Evolutionary conservation across 2,329 filamentous ascomycete genomes (phyloP).

Genomic region (Xylaria sp.): DNA sequence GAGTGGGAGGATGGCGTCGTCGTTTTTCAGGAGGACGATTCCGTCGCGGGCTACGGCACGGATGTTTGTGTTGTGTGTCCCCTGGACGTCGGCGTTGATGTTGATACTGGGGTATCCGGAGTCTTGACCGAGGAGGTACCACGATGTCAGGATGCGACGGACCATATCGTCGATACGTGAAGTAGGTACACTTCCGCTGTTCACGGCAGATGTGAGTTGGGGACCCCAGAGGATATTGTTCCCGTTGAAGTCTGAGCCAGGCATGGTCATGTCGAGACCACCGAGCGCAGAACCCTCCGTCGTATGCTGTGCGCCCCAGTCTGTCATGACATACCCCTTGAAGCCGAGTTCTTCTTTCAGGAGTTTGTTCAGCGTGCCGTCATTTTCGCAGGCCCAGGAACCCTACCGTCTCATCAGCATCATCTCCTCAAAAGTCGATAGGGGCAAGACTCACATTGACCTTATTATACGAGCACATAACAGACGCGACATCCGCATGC

Average conservation of each 20-base stretch:
- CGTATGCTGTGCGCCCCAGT: constrained; percentile 74
- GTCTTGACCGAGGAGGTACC: constrained; percentile 54
- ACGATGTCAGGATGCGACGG: constrained; percentile 57
- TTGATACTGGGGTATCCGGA: constrained; percentile 47
- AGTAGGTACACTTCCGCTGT: constrained; percentile 52
- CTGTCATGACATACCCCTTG: constrained; percentile 52
- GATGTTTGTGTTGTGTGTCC: constrained; percentile 59
- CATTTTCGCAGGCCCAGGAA: constrained; percentile 62
- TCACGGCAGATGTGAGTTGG: constrained; percentile 47
- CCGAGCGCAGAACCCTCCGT: constrained; percentile 60
- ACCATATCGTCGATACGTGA: constrained; percentile 63
- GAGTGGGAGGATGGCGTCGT: constrained; percentile 50
- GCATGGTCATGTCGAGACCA: constrained; percentile 79
- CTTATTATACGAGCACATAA: constrained; percentile 72
- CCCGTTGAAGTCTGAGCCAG: constrained; percentile 57
- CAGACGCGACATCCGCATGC: constrained; percentile 55
- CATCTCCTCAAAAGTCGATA: not conserved
- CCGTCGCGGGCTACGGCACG: constrained; percentile 49
- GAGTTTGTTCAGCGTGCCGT: constrained; percentile 53
- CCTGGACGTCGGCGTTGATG: constrained; percentile 50
- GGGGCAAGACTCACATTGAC: constrained; percentile 45
- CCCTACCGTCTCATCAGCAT: constrained; percentile 26
- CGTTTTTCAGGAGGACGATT: constrained; percentile 65
- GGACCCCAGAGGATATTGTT: constrained; percentile 51
- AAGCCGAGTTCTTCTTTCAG: constrained; percentile 72